Base-by-base conservation (phyloP, 2,329 filamentous ascomycete genomes). In the Lasiodiplodia gonubiensis region DNA sequence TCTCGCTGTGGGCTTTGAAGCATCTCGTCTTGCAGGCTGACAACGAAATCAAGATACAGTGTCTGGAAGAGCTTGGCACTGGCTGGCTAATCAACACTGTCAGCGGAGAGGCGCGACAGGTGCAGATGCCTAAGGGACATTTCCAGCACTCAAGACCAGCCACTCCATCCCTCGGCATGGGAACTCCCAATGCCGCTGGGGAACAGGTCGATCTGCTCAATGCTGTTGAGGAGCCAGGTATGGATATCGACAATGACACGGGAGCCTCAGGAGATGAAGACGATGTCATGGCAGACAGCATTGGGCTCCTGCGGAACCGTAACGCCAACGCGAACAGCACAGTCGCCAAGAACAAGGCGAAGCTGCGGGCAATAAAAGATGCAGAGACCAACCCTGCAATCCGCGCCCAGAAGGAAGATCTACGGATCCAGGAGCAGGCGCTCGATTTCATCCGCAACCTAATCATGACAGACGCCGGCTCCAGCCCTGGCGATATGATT, bases 1-100 rank as follows among this genome's bases (percentile, higher is more conserved):
- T 95, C 73, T 93, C 94, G 25, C 80, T 99, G 1, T 99, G 95
- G 94, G 93, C 93, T 6, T 82, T 99, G 68, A 98, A 98, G 76
- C 93, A 98, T 79, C 86, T 97, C 60, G 90, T 97, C 2, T 86
- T 91, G 70, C 89, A 88, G 25, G 88, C 91, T 6, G 86, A 86
- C 21, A 88, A 90, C 53, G 86, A 90, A 14, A 82, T 92, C 71
- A 97, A 95, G 79, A 90, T 90, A 73, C 86, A 87, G 57, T 92
- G 92, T 68, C 81, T 98, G 14, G 89, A 94, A 60, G 89, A 92
- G 73, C 84, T 98, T 4, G 89, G 89, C 10, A 86, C 92, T 0
- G 88, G 87, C 12, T 97, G 93, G 92, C 85, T 98, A 14, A 86
- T 94, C 69, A 89, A 90, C 68, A 84, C 95, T 25, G 92, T 97